phyloP scores from a whole-genome alignment of 75 land plant genomes.

The Ceratopteris richardii region DNA sequence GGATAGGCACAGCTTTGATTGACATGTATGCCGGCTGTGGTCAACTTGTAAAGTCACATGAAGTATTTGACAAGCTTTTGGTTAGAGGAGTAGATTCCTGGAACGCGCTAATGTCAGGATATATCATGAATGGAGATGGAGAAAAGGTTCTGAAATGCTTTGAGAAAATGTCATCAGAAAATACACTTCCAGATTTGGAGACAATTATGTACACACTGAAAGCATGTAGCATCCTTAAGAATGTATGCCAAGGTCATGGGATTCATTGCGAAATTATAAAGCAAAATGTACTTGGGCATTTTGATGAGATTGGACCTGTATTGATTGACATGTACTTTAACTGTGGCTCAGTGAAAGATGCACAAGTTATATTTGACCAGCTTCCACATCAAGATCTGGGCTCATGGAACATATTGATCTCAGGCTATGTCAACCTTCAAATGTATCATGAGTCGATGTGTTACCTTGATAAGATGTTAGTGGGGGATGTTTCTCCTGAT shows the following conservation, averaged over 20 bases:
- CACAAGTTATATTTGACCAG: constrained; percentile 37
- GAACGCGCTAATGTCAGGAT: constrained; percentile 17
- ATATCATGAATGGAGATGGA: background rate
- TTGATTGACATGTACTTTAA: constrained; percentile 64
- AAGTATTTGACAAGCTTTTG: background rate
- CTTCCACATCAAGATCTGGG: constrained; percentile 36
- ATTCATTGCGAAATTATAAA: background rate
- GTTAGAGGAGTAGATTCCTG: constrained; percentile 9
- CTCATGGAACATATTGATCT: constrained; percentile 22
- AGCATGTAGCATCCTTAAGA: background rate
- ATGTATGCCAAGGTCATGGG: background rate
- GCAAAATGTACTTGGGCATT: background rate
- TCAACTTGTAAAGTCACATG: background rate
- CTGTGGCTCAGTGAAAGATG: constrained; percentile 36
- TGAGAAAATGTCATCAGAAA: background rate
- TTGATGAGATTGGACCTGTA: background rate
- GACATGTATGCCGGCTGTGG: constrained; percentile 1
- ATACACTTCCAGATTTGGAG: background rate
- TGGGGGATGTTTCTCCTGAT: background rate
- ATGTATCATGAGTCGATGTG: background rate
- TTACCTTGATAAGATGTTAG: constrained; percentile 9
- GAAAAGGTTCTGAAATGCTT: constrained; percentile 6
- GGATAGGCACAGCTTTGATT: background rate
- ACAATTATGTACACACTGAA: background rate
- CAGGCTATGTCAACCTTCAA: constrained; percentile 13